phyloP scores from a whole-genome alignment of 176 grass and related monocot genomes.

The Ananas comosus region DNA sequence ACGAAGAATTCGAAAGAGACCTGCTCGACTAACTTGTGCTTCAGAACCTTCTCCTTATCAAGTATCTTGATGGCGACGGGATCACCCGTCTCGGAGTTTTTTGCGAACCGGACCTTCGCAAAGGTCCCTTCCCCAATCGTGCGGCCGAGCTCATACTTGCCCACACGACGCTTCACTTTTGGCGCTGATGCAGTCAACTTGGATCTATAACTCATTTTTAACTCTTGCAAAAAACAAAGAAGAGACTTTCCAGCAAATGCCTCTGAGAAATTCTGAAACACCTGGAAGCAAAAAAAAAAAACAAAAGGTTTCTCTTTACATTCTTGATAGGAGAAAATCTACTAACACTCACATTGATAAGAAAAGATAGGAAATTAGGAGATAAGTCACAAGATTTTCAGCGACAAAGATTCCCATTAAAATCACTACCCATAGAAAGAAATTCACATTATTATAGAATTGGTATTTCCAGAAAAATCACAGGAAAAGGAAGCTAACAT shows the following conservation, averaged over 20 bases:
- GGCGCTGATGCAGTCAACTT: constrained; percentile 56
- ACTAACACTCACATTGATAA: not conserved
- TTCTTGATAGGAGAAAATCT: not conserved
- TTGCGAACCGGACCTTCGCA: constrained; percentile 88
- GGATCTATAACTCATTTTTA: constrained; percentile 46
- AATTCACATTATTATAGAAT: too few relatives aligned
- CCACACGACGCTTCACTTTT: constrained; percentile 84
- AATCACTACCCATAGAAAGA: too few relatives aligned
- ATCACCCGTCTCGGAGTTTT: constrained; percentile 61
- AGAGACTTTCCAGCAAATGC: not conserved
- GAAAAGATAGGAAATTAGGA: too few relatives aligned
- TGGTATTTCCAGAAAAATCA: too few relatives aligned
- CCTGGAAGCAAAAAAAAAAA: not conserved
- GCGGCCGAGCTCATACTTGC: constrained; percentile 88
- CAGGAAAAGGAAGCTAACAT: too few relatives aligned
- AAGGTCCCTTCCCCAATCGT: constrained; percentile 94
- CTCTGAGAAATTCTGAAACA: not conserved
- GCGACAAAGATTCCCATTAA: too few relatives aligned
- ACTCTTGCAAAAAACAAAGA: constrained; percentile 14
- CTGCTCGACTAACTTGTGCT: constrained; percentile 87
- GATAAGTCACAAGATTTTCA: too few relatives aligned
- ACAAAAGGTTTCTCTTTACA: too few relatives aligned
- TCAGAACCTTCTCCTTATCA: constrained; percentile 93
- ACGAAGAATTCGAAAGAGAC: constrained; percentile 33
- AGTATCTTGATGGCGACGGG: constrained; percentile 97